A percentile compares a stretch with the other conserved stretches of the same genome.
phyloP scores from a whole-genome alignment of 768 basidiomycete genomes.

The Multifurca ochricompacta region DNA sequence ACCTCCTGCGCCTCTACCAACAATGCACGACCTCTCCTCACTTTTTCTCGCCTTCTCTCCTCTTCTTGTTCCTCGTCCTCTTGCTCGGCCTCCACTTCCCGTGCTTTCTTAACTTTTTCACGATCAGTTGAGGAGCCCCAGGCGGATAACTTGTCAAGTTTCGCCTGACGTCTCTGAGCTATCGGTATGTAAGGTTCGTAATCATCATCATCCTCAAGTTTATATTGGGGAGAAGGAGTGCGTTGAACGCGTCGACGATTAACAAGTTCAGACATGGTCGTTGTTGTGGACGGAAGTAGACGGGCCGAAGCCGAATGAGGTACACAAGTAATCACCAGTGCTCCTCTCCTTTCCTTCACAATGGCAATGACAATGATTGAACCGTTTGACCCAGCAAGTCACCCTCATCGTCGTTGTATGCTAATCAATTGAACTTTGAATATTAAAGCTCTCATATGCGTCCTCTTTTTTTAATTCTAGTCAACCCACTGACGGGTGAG shows the following conservation, averaged over 20 bases:
- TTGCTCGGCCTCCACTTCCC: constrained; percentile 53
- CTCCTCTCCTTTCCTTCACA: too few relatives aligned
- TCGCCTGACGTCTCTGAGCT: constrained; percentile 73
- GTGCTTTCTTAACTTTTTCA: constrained; percentile 36
- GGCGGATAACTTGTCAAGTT: constrained; percentile 66
- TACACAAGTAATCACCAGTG: too few relatives aligned
- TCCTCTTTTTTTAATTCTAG: constrained; percentile 33
- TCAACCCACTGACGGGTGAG: constrained; percentile 71
- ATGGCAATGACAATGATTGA: constrained; percentile 1
- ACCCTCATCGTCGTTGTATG: constrained; percentile 16
- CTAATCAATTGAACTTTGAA: not conserved
- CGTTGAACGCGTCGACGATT: constrained; percentile 43
- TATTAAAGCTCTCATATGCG: not conserved
- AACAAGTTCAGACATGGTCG: constrained; percentile 30
- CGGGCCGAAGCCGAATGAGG: constrained; percentile 3
- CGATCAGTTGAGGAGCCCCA: constrained; percentile 50
- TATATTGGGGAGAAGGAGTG: constrained; percentile 53
- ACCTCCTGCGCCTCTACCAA: constrained; percentile 95
- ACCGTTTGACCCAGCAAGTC: constrained; percentile 8
- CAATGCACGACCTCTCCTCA: constrained; percentile 78
- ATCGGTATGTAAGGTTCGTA: constrained; percentile 88
- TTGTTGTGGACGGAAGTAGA: not conserved
- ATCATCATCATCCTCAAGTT: constrained; percentile 48
- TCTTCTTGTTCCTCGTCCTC: constrained; percentile 77
- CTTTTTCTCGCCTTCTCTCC: constrained; percentile 63